These are phyloP conservation scores for Neopestalotiopsis sp. DNA, from an alignment of 2,329 filamentous ascomycete species.

Conservation along the genomic window DNA sequence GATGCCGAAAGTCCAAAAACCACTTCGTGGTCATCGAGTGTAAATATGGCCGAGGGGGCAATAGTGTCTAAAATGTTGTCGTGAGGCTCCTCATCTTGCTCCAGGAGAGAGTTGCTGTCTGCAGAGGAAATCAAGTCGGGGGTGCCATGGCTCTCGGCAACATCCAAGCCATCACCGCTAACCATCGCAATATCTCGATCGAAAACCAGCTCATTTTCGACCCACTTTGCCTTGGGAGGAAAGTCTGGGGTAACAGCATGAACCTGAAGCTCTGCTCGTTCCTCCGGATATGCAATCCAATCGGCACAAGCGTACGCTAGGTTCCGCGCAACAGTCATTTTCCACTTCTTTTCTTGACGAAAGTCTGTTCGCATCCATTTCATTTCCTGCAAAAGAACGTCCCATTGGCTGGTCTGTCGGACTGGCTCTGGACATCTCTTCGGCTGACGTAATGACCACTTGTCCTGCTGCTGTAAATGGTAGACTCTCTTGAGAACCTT, in stretches of 20 bases:
- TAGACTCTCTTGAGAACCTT: conserved; percentile 87
- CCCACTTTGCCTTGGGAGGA: conserved; percentile 26
- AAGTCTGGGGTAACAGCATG: conserved; percentile 55
- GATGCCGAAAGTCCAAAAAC: conserved; percentile 80
- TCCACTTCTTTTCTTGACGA: conserved; percentile 93
- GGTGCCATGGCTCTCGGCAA: conserved; percentile 55
- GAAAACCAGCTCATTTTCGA: conserved; percentile 6
- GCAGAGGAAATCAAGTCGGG: conserved; percentile 72
- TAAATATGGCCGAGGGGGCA: conserved; percentile 81
- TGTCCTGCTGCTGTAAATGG: conserved; percentile 85
- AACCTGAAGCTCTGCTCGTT: conserved; percentile 73
- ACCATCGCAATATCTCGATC: conserved; percentile 33
- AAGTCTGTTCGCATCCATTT: conserved; percentile 99
- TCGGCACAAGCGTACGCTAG: conserved; percentile 84
- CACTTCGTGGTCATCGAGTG: conserved; percentile 80
- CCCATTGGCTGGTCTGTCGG: conserved; percentile 80
- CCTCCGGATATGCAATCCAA: conserved; percentile 69
- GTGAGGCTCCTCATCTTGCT: conserved; percentile 46
- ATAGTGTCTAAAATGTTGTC: conserved; percentile 49
- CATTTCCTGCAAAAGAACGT: conserved; percentile 87
- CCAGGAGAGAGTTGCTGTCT: conserved; percentile 63
- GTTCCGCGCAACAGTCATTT: conserved; percentile 78
- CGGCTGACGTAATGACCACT: conserved; percentile 91
- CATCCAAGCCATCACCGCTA: conserved; percentile 38
- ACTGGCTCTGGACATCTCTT: conserved; percentile 83